Conservation (phyloP, 345 rosid genomes). For the Aquilaria yunnanensis region DNA sequence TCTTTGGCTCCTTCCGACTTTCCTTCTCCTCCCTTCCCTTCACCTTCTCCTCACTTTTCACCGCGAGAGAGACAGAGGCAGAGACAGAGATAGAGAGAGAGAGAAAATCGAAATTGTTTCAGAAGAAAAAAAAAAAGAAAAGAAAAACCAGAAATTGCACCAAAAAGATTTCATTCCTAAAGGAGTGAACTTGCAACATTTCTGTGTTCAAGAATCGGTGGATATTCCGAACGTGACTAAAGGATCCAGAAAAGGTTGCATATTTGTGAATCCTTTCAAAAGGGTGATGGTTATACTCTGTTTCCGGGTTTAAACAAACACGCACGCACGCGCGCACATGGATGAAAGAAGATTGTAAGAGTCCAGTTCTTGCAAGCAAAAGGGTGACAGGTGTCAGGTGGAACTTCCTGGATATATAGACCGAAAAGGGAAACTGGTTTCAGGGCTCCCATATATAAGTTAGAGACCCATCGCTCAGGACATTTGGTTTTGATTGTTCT, state of each 20-base stretch:
- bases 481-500: background rate
- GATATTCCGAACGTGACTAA: background rate
- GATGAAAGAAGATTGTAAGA: conserved; percentile 1
- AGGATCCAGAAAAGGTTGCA: background rate
- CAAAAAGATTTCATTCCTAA: background rate
- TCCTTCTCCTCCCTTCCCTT: background rate
- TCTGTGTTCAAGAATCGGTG: background rate
- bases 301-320: background rate
- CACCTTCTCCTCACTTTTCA: background rate
- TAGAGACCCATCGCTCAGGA: background rate
- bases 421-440: background rate
- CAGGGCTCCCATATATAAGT: background rate
- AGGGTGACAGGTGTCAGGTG: conserved; percentile 1
- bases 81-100: background rate
- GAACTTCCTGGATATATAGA: background rate
- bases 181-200: background rate
- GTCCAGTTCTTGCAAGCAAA: conserved; percentile 11
- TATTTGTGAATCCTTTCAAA: background rate
- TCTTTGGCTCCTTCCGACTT: conserved; percentile 10
- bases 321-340: background rate
- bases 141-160: background rate
- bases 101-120: background rate
- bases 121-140: background rate
- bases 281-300: background rate
- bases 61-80: background rate